Conservation (phyloP, 2,329 filamentous ascomycete species). For the Fusarium odoratissimum region DNA sequence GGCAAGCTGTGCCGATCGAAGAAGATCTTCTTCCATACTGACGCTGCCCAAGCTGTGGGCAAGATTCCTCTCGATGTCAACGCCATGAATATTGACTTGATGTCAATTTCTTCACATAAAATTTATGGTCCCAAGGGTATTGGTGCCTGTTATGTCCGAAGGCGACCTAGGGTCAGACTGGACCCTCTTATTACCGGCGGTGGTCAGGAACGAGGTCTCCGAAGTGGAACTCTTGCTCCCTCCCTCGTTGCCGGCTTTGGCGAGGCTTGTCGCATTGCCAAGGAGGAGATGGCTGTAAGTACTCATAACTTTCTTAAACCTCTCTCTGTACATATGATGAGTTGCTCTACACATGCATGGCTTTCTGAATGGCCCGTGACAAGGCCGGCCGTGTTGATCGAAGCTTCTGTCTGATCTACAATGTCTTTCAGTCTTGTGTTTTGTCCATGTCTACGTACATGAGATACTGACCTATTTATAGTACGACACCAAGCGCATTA, state of each 20-base stretch:
- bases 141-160: constrained; percentile 93
- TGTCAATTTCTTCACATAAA: constrained; percentile 99
- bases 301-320: constrained; percentile 30
- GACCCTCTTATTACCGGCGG: constrained; percentile 97
- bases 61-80: constrained; percentile 98
- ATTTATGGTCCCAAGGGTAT: constrained; percentile 98
- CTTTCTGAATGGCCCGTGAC: constrained; percentile 83
- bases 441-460: constrained; percentile 15
- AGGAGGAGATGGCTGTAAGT: constrained; percentile 90
- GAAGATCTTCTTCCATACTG: constrained; percentile 98
- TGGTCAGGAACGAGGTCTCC: constrained; percentile 93
- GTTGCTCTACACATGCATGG: constrained; percentile 86
- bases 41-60: constrained; percentile 96
- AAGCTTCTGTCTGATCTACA: constrained; percentile 74
- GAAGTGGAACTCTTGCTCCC: constrained; percentile 93
- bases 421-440: not conserved
- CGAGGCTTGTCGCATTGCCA: constrained; percentile 92
- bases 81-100: constrained; percentile 96
- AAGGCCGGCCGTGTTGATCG: constrained; percentile 68
- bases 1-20: constrained; percentile 89
- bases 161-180: constrained; percentile 90
- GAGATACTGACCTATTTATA: constrained; percentile 53
- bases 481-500: constrained; percentile 93
- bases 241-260: constrained; percentile 92
- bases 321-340: constrained; percentile 71